These are phyloP conservation scores for Sclerotinia glacialis DNA, from an alignment of 2,329 filamentous ascomycete species.

Conservation along the genomic window DNA sequence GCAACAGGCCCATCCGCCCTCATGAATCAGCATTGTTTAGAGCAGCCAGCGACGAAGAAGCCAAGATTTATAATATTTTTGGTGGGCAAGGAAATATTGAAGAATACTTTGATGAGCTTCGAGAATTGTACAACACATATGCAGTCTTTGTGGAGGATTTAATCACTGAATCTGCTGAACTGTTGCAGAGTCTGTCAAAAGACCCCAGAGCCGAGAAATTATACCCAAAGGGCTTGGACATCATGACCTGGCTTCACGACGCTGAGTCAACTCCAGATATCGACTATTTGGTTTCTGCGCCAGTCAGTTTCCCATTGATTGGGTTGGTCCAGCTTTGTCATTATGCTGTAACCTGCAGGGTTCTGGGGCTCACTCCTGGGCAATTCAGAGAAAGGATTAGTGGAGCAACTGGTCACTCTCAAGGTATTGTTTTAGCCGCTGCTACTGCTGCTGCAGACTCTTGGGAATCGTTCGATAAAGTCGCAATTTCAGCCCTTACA, in stretches of 20 bases:
- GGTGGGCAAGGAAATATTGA: constrained; percentile 98
- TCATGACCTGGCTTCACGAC: constrained; percentile 89
- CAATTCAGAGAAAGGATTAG: constrained; percentile 79
- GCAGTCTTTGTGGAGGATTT: constrained; percentile 86
- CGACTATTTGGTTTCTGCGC: constrained; percentile 91
- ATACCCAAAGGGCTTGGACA: constrained; percentile 93
- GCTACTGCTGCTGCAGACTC: constrained; percentile 85
- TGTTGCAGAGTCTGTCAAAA: constrained; percentile 79
- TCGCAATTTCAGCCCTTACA: constrained; percentile 76
- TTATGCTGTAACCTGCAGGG: constrained; percentile 91
- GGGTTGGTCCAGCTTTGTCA: constrained; percentile 94
- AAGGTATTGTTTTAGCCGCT: constrained; percentile 91
- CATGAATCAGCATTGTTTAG: constrained; percentile 92
- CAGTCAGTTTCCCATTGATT: constrained; percentile 93
- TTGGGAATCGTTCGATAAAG: constrained; percentile 87
- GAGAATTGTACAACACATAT: constrained; percentile 88
- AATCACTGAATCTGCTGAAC: constrained; percentile 74
- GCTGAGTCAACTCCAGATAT: constrained; percentile 86
- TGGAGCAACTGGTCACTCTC: constrained; percentile 93
- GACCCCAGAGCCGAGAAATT: constrained; percentile 89
- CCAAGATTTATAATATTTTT: constrained; percentile 89
- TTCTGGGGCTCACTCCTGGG: constrained; percentile 84
- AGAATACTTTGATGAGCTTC: constrained; percentile 97
- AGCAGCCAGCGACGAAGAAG: constrained; percentile 78
- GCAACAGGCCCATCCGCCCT: constrained; percentile 80